Evolutionary conservation across 2,329 filamentous ascomycete species (phyloP).

Genomic region (Elsinoe batatas): DNA sequence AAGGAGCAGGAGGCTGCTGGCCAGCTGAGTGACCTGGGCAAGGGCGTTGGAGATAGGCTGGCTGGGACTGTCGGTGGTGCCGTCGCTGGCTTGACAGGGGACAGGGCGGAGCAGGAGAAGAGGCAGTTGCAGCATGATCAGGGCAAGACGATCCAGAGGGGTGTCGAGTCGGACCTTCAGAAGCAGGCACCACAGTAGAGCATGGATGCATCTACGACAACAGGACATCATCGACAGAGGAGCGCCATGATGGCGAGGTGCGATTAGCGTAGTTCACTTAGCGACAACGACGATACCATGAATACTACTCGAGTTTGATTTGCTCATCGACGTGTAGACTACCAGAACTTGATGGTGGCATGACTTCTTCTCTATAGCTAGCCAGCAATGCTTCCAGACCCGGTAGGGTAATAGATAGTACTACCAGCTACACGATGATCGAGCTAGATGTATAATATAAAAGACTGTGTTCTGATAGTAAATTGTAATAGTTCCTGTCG

Average conservation of each 20-base stretch:
- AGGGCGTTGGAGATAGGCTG: constrained; percentile 46
- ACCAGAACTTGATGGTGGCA: no score
- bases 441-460: no score
- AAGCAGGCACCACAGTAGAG: constrained; percentile 46
- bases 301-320: no score
- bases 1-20: constrained; percentile 75
- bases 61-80: constrained; percentile 62
- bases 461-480: no score
- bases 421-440: no score
- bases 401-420: no score
- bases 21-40: constrained; percentile 63
- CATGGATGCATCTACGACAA: not conserved
- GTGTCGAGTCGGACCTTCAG: constrained; percentile 69
- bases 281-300: no score
- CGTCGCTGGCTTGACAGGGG: constrained; percentile 62
- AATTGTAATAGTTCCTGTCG: no score
- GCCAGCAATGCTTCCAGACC: no score
- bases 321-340: no score
- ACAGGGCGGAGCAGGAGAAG: constrained; percentile 53
- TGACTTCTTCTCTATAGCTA: no score
- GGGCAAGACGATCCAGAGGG: constrained; percentile 75
- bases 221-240: not conserved
- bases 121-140: constrained; percentile 63
- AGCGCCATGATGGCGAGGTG: not conserved
- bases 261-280: no score